phyloP scores from a whole-genome alignment of 805 yeast genomes.

The Helenozyma baotianmanensis region DNA sequence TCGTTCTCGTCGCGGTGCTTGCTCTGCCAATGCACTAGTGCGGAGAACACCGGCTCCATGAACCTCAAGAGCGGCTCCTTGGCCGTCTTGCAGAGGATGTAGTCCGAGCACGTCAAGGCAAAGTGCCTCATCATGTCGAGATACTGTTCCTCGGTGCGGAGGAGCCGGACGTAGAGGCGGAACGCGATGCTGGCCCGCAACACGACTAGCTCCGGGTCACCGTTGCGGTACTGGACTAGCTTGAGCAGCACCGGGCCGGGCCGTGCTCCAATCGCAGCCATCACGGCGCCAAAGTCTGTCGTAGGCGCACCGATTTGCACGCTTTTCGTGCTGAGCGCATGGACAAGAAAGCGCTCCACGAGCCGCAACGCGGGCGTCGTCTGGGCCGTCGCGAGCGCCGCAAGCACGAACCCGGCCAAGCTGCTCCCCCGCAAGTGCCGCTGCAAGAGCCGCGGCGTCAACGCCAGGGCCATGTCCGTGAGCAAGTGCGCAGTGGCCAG shows the following conservation, averaged over 20 bases:
- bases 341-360: too few relatives aligned
- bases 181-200: conserved; percentile 17
- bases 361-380: neutral
- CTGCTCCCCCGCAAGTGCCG: neutral
- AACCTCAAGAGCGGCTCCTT: conserved; percentile 11
- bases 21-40: too few relatives aligned
- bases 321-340: too few relatives aligned
- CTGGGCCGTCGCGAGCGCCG: neutral
- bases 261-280: conserved; percentile 6
- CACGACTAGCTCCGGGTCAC: conserved; percentile 12
- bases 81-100: conserved; percentile 20
- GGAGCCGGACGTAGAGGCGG: conserved; percentile 4
- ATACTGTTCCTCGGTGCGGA: neutral
- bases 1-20: too few relatives aligned
- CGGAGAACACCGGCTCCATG: conserved; percentile 14
- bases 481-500: too few relatives aligned
- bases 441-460: too few relatives aligned
- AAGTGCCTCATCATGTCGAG: conserved; percentile 10
- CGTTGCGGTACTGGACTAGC: conserved; percentile 17
- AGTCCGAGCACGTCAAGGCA: conserved; percentile 23
- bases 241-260: conserved; percentile 15
- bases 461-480: too few relatives aligned
- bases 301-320: too few relatives aligned
- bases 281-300: neutral
- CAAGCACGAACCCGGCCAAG: neutral